Conservation (phyloP, 2,329 filamentous ascomycete species). For the Mycosphaerella sp. region DNA sequence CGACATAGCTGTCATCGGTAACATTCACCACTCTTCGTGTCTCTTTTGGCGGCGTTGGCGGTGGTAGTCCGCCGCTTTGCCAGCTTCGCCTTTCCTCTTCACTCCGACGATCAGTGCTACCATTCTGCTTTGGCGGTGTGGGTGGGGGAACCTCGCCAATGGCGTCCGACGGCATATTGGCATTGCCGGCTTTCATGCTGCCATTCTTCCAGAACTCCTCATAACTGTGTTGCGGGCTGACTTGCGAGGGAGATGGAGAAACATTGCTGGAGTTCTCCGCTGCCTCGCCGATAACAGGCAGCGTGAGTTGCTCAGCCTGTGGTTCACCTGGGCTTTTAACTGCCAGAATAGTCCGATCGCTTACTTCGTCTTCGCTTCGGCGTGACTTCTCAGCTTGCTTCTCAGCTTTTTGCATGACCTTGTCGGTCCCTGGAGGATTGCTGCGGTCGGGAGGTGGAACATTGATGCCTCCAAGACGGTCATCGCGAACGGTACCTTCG, state of each 20-base stretch:
- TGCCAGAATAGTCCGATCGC: slow-evolving; percentile 55
- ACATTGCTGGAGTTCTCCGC: slow-evolving; percentile 63
- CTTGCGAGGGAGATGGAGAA: slow-evolving; percentile 21
- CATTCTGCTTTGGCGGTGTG: slow-evolving; percentile 31
- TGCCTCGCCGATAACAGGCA: slow-evolving; percentile 89
- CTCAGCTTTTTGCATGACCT: slow-evolving; percentile 56
- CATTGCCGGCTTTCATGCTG: not conserved
- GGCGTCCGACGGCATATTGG: slow-evolving; percentile 23
- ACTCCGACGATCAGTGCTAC: slow-evolving; percentile 17
- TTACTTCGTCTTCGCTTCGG: slow-evolving; percentile 50
- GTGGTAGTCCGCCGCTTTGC: slow-evolving; percentile 30
- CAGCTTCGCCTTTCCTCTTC: slow-evolving; percentile 23
- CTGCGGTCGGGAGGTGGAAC: slow-evolving; percentile 24
- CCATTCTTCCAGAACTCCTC: slow-evolving; percentile 19
- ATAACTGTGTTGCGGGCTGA: slow-evolving; percentile 23
- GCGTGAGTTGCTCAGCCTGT: slow-evolving; percentile 50
- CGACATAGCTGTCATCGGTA: slow-evolving; percentile 3
- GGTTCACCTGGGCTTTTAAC: slow-evolving; percentile 54
- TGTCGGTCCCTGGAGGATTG: slow-evolving; percentile 43
- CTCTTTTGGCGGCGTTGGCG: slow-evolving; percentile 44
- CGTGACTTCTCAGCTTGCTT: slow-evolving; percentile 55
- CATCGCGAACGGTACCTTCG: slow-evolving; percentile 33
- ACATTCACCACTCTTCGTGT: slow-evolving; percentile 7
- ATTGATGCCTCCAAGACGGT: slow-evolving; percentile 37
- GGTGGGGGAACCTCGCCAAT: slow-evolving; percentile 31